Percentiles rank a stretch among this genome's conserved stretches.
Conservation (phyloP, 257 asterid genomes). For the Solanum virginianum region DNA sequence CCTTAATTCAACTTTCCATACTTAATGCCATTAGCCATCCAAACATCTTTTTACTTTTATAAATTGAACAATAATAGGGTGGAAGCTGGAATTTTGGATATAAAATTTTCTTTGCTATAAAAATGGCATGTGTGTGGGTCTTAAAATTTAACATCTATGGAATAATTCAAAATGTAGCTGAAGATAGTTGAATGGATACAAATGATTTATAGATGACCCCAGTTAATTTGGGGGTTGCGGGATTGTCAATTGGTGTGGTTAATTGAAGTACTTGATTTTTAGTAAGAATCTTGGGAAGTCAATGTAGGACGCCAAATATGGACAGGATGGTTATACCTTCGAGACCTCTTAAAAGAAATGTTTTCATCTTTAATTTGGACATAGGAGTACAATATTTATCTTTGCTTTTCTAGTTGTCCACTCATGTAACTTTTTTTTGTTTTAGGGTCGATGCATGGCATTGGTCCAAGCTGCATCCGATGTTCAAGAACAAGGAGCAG, state of each 20-base stretch:
- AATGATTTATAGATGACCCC: neutral
- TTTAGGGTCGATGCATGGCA: conserved; percentile 70
- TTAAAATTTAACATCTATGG: neutral
- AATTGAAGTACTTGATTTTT: neutral
- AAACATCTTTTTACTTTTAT: neutral
- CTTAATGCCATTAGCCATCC: neutral
- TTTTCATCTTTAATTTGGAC: neutral
- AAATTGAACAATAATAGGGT: neutral
- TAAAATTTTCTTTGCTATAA: neutral
- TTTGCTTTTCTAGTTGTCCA: neutral
- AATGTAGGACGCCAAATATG: neutral
- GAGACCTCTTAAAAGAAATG: neutral
- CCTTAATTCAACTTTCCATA: neutral
- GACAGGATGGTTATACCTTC: neutral
- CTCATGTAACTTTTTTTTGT: conserved; percentile 2
- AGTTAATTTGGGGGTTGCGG: neutral
- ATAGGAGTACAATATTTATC: neutral
- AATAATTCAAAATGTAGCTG: neutral
- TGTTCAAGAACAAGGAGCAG: conserved; percentile 94
- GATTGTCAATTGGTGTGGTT: neutral
- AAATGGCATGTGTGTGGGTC: neutral
- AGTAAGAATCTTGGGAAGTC: neutral
- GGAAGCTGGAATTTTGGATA: neutral
- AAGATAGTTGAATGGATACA: neutral
- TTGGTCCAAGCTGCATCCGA: conserved; percentile 86